A percentile compares a stretch with the other conserved stretches of the same genome.
Conservation (phyloP, 106 monocot genomes). For the Dioscorea zingiberensis region DNA sequence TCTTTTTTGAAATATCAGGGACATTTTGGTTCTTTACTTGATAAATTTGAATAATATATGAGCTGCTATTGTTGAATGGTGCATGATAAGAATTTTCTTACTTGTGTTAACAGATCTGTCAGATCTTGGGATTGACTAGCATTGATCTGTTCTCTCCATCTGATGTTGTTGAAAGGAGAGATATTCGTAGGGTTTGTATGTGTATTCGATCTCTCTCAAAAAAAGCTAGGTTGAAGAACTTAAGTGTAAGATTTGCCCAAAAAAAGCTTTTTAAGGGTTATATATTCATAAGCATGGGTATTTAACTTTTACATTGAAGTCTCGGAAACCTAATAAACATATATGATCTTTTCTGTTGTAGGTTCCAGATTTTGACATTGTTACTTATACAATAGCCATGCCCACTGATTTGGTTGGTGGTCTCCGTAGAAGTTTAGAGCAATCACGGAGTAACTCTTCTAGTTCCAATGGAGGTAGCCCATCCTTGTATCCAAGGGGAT, state of each 20-base stretch:
- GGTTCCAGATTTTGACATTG: conserved; percentile 79
- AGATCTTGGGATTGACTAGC: conserved; percentile 54
- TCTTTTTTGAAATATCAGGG: no score
- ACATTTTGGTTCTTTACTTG: no score
- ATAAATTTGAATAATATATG: no score
- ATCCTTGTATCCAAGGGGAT: conserved; percentile 10
- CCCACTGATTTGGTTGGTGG: conserved; percentile 57
- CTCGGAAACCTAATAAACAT: no score
- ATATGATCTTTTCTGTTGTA: conserved; percentile 2
- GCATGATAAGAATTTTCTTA: no score
- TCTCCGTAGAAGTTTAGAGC: conserved; percentile 48
- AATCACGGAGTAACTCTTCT: conserved; percentile 24
- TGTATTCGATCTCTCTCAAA: conserved; percentile 77
- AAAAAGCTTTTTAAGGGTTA: no score
- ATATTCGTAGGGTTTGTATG: conserved; percentile 70
- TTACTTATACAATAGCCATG: conserved; percentile 63
- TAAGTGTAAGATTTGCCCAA: conserved; percentile 27
- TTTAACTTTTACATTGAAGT: no score
- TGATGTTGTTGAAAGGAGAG: conserved; percentile 68
- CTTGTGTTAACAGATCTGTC: conserved; percentile 38
- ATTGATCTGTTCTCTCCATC: conserved; percentile 63
- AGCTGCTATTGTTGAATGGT: no score
- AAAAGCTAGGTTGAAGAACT: conserved; percentile 36
- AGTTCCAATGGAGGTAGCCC: conserved; percentile 21
- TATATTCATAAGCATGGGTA: no score